Evolutionary conservation across 768 basidiomycete genomes (phyloP), one percentile per base, ranked within the genome.

Genomic region (Hemileccinum rubropunctum): DNA sequence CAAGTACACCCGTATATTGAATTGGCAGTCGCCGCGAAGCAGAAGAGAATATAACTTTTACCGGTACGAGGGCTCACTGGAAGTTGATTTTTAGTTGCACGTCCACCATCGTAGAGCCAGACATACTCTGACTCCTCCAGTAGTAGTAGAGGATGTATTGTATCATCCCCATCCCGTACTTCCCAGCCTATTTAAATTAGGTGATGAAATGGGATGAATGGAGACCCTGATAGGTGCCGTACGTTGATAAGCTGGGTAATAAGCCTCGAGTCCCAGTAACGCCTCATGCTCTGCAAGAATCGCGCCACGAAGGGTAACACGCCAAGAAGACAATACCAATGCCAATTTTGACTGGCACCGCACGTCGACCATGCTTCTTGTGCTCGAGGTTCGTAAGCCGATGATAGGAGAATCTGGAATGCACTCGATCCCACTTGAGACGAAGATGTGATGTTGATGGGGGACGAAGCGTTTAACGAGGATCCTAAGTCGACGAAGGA

Each of bases 221-320:
- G 38, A 45, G 14, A 30, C 15, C 26, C 20, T 10, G 3, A n/a
- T 35, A 32, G 42, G 47, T 45, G 12, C 64, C 81, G 47, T 43
- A 91, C 95, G 63, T 99, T 99, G 61, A 98, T 80, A 37, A 98
- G 66, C 74, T 98, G 95, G 0, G 86, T 87, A 15, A 71, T 55
- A 34, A 86, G 65, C 33, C 73, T 73, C 2, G 92, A 91, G 62
- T 98, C 97, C 40, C 69, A 70, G 63, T 87, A 98, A 71, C 95
- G 93, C 55, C 86, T 86, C 44, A 97, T 56, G 63, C 88, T 91
- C 68, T 99, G 97, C 11, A 89, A 74, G 36, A 92, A 63, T 70
- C 97, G 95, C 30, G 82, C 75, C 2, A 88, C 45, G 17, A 90
- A 77, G 0, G 97, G 95, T 1, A 95, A 54, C 9, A 75, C 59